Evolutionary conservation across 2,329 filamentous ascomycete species (phyloP).

Genomic region (Colletotrichum abscissum): DNA sequence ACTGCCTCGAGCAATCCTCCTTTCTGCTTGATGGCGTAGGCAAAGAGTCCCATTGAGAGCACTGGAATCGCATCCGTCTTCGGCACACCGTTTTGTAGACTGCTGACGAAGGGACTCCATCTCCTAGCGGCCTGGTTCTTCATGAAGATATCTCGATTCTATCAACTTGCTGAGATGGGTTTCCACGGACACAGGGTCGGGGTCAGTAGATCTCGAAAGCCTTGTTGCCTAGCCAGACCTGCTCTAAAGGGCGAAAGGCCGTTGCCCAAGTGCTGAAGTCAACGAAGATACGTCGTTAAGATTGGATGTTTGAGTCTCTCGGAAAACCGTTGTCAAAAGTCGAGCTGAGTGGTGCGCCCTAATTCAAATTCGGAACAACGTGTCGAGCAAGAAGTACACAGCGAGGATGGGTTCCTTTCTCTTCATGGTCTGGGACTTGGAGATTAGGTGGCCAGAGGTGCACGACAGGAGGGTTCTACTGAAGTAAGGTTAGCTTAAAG

Average conservation of each 20-base stretch:
- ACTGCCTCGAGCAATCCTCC: background rate
- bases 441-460: background rate
- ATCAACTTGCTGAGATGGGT: background rate
- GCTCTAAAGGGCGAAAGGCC: background rate
- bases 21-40: background rate
- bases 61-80: background rate
- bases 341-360: background rate
- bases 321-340: background rate
- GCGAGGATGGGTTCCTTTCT: background rate
- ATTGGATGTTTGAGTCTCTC: background rate
- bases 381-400: background rate
- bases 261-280: background rate
- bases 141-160: background rate
- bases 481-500: background rate
- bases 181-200: background rate
- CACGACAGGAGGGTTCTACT: background rate
- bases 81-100: background rate
- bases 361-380: background rate
- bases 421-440: slow-evolving; percentile 18
- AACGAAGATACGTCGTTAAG: background rate
- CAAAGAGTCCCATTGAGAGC: background rate
- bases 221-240: background rate
- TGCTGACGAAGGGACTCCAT: slow-evolving; percentile 7
- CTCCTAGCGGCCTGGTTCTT: background rate
- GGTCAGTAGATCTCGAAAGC: background rate